A percentile compares a stretch with the other conserved stretches of the same genome.
These are phyloP conservation scores for Schoenoplectus triqueter DNA, from an alignment of 202 grass and related monocot genomes.

Conservation along the genomic window DNA sequence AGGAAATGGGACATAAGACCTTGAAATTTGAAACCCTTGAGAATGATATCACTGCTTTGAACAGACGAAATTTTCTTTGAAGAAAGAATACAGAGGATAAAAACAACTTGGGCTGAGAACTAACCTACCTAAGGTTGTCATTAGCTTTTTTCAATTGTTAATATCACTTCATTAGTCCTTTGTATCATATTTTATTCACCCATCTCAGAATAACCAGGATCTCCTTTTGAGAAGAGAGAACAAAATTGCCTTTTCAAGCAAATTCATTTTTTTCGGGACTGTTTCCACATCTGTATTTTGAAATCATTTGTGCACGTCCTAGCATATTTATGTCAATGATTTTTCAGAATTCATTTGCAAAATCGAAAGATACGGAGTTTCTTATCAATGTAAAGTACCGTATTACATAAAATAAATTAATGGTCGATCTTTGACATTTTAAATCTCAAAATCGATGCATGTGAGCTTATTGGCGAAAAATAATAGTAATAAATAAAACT, in stretches of 20 bases:
- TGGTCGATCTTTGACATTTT: not conserved
- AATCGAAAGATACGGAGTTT: not conserved
- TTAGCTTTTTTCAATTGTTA: conserved; percentile 21
- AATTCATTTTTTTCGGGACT: not conserved
- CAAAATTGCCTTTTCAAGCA: conserved; percentile 13
- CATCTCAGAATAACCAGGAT: not conserved
- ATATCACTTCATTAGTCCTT: conserved; percentile 13
- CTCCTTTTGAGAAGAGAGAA: not conserved
- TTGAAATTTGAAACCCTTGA: not conserved
- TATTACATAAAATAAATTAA: not conserved
- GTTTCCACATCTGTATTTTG: not conserved
- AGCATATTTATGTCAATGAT: not conserved
- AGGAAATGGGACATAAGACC: not conserved
- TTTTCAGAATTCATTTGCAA: not conserved
- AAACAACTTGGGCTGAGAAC: not conserved
- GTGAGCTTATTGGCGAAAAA: no score
- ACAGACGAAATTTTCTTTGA: not conserved
- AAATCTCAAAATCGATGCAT: no score
- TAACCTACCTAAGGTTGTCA: not conserved
- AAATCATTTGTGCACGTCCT: not conserved
- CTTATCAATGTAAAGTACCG: not conserved
- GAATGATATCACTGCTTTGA: not conserved
- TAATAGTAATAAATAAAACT: no score
- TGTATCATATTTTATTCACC: not conserved
- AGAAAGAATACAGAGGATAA: not conserved